phyloP scores from a whole-genome alignment of 192 early-diverging fungal species.

The Martensiomyces pterosporus region DNA sequence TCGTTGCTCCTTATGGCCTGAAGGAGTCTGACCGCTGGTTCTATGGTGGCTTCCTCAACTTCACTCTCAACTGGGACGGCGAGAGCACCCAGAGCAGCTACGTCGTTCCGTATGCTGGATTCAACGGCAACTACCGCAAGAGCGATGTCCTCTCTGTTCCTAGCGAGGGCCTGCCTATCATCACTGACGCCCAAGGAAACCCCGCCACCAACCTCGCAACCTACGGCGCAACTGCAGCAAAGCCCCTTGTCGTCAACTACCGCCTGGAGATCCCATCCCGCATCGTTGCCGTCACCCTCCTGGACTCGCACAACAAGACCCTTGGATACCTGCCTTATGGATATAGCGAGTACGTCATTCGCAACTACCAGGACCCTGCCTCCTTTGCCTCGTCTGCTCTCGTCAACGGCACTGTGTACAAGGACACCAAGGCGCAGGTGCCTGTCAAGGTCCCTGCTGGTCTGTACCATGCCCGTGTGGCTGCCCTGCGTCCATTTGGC shows the following conservation, averaged over 20 bases:
- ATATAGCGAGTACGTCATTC: slow-evolving; percentile 9
- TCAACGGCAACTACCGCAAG: slow-evolving; percentile 37
- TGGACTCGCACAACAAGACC: slow-evolving; percentile 12
- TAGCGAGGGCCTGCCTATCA: slow-evolving; percentile 8
- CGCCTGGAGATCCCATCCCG: slow-evolving; percentile 29
- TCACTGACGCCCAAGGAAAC: slow-evolving; percentile 6
- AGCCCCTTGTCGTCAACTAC: neutral
- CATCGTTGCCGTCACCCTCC: slow-evolving; percentile 11
- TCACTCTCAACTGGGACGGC: slow-evolving; percentile 25
- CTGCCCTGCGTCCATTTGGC: slow-evolving; percentile 39
- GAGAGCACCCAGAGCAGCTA: slow-evolving; percentile 3
- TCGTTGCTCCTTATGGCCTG: slow-evolving; percentile 32
- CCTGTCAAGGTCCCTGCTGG: slow-evolving; percentile 20
- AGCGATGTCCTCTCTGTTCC: slow-evolving; percentile 20
- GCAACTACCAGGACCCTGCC: slow-evolving; percentile 15
- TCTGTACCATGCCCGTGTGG: slow-evolving; percentile 25
- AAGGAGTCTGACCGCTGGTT: slow-evolving; percentile 37
- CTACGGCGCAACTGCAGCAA: too few species aligned
- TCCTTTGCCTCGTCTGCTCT: slow-evolving; percentile 1
- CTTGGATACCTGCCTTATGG: slow-evolving; percentile 29
- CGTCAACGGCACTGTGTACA: slow-evolving; percentile 8
- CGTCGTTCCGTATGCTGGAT: slow-evolving; percentile 44
- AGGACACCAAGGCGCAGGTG: slow-evolving; percentile 10
- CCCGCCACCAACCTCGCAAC: neutral
- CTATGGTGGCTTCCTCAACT: slow-evolving; percentile 44